These are phyloP conservation scores for Luzula sylvatica DNA, from an alignment of 176 grass and related monocot genomes.

Conservation along the genomic window DNA sequence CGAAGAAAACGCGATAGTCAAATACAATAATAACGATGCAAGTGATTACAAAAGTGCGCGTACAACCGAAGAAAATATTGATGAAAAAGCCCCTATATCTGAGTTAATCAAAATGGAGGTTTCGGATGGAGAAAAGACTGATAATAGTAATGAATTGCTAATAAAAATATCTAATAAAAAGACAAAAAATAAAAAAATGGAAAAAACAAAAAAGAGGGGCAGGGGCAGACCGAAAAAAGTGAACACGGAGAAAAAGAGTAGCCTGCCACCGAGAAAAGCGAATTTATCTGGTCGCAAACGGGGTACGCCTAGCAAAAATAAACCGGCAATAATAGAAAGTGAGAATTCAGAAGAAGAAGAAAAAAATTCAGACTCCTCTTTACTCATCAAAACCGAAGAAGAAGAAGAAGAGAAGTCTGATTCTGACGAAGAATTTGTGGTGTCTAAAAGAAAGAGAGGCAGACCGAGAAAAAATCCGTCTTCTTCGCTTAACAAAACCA, in stretches of 20 bases:
- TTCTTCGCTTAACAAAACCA: no score
- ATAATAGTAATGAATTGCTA: neutral
- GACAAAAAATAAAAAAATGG: conserved; percentile 7
- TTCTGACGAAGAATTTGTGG: no score
- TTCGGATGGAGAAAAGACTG: conserved; percentile 6
- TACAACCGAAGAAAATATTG: no score
- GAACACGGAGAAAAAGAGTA: neutral
- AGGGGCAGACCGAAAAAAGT: conserved; percentile 4
- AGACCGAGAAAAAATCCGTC: no score
- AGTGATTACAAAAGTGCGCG: no score
- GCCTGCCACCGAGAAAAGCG: no score
- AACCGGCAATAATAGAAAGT: neutral
- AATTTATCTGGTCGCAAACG: neutral
- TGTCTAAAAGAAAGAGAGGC: neutral
- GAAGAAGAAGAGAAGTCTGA: neutral
- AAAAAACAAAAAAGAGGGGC: neutral
- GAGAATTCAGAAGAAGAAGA: no score
- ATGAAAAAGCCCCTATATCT: no score
- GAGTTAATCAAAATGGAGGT: conserved; percentile 1
- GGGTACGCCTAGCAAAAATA: neutral
- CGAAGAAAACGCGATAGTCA: no score
- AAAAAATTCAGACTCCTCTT: neutral
- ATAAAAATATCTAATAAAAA: conserved; percentile 7
- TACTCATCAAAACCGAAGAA: no score
- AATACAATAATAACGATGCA: no score